These are phyloP conservation scores for Wickerhamiella allomyrinae DNA, from an alignment of 805 yeast species.

Conservation along the genomic window DNA sequence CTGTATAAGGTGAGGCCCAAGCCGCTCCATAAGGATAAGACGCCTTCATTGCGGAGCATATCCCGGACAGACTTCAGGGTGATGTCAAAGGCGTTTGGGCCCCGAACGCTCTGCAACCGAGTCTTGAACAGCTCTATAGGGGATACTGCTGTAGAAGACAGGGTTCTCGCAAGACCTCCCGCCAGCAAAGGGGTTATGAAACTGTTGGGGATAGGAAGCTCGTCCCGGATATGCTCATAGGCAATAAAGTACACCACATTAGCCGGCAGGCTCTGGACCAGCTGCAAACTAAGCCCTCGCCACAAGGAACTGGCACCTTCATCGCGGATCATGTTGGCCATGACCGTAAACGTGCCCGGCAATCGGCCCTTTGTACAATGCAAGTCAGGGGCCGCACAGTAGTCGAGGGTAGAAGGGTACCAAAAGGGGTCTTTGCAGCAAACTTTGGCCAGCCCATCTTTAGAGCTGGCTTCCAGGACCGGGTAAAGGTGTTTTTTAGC, in stretches of 20 bases:
- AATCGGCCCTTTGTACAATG: constrained; percentile 11
- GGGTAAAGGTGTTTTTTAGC: neutral
- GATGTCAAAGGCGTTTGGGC: constrained; percentile 31
- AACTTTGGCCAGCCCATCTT: constrained; percentile 20
- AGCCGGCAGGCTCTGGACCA: constrained; percentile 79
- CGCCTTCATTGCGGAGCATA: constrained; percentile 44
- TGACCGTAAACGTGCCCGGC: constrained; percentile 48
- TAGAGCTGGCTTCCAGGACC: constrained; percentile 13
- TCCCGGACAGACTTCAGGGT: constrained; percentile 36
- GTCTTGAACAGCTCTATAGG: constrained; percentile 84
- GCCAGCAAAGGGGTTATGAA: constrained; percentile 61
- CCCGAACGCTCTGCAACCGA: constrained; percentile 57
- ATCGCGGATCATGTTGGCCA: constrained; percentile 43
- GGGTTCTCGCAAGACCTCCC: constrained; percentile 67
- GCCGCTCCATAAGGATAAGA: constrained; percentile 63
- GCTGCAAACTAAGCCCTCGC: constrained; percentile 74
- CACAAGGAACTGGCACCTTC: constrained; percentile 75
- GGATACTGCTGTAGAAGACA: constrained; percentile 74
- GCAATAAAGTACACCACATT: constrained; percentile 91
- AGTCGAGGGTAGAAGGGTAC: constrained; percentile 26
- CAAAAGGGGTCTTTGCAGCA: constrained; percentile 29
- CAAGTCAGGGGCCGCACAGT: constrained; percentile 26
- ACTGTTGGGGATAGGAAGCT: constrained; percentile 39
- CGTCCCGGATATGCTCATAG: constrained; percentile 71
- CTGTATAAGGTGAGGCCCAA: constrained; percentile 83